phyloP scores from a whole-genome alignment of 2,329 filamentous ascomycete genomes.

The Atkinsonella hypoxylon region DNA sequence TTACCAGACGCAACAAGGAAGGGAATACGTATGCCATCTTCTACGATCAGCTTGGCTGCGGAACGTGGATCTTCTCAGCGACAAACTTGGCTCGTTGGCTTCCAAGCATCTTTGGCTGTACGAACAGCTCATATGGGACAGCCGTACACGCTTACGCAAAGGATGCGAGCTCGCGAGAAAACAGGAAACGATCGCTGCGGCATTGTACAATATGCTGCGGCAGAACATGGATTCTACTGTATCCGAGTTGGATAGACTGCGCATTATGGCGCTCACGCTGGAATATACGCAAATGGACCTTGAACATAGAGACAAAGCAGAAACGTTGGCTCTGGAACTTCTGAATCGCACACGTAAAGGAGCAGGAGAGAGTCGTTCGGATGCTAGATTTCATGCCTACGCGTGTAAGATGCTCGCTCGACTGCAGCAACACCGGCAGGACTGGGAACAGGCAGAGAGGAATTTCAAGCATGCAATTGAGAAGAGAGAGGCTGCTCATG shows the following conservation, averaged over 20 bases:
- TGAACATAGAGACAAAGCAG: conserved; percentile 19
- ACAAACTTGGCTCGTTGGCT: conserved; percentile 18
- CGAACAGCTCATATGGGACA: conserved; percentile 27
- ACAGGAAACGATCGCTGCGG: conserved; percentile 18
- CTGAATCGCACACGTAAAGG: conserved; percentile 16
- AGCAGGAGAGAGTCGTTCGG: conserved; percentile 13
- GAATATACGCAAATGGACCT: conserved; percentile 28
- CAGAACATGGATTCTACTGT: conserved; percentile 6
- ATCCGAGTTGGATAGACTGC: conserved; percentile 14
- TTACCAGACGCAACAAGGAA: conserved; percentile 19
- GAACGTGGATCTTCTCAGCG: conserved; percentile 22
- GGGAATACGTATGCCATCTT: conserved; percentile 20
- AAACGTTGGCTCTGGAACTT: conserved; percentile 18
- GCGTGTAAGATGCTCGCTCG: conserved; percentile 26
- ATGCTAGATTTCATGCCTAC: conserved; percentile 25
- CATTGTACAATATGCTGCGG: conserved; percentile 16
- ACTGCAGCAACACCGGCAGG: conserved; percentile 20
- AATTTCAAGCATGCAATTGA: conserved; percentile 21
- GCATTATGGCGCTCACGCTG: conserved; percentile 22
- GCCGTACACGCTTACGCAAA: conserved; percentile 21
- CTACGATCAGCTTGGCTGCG: conserved; percentile 24
- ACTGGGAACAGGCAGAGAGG: conserved; percentile 21
- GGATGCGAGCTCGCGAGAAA: conserved; percentile 18
- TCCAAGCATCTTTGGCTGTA: conserved; percentile 24
- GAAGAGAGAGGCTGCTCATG: conserved; percentile 24